A percentile compares a stretch with the other conserved stretches of the same genome.
Conservation (phyloP, 2,329 filamentous ascomycete species). For the Fusarium paranaense region DNA sequence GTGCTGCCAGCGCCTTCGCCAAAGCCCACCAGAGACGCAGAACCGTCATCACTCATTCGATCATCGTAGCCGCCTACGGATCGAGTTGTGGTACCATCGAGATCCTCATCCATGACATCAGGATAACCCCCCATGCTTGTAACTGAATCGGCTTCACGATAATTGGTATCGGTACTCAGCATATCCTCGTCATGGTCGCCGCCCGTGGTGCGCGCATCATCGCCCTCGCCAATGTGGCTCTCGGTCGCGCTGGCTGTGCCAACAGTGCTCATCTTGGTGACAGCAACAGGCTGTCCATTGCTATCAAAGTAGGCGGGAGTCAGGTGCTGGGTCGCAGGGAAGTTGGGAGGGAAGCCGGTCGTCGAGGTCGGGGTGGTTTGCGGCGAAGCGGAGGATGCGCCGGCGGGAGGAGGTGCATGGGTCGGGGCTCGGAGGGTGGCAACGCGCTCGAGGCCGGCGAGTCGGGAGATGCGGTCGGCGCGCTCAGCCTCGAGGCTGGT, state of each 20-base stretch:
- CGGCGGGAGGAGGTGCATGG: constrained; percentile 45
- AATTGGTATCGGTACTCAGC: constrained; percentile 75
- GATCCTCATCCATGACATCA: constrained; percentile 66
- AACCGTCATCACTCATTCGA: constrained; percentile 87
- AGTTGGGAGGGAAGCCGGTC: constrained; percentile 56
- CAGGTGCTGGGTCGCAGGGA: constrained; percentile 54
- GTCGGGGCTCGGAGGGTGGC: constrained; percentile 75
- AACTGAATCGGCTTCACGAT: constrained; percentile 68
- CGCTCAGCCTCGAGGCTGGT: constrained; percentile 90
- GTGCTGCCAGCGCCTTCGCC: constrained; percentile 92
- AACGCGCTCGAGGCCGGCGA: constrained; percentile 90
- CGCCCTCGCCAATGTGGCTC: constrained; percentile 70
- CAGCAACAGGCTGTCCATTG: constrained; percentile 74
- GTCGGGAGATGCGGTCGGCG: constrained; percentile 92
- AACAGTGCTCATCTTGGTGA: constrained; percentile 87
- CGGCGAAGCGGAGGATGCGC: constrained; percentile 56
- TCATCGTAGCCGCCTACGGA: constrained; percentile 69
- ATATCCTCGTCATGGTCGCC: constrained; percentile 75
- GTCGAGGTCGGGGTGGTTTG: constrained; percentile 65
- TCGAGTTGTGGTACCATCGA: constrained; percentile 57
- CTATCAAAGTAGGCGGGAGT: constrained; percentile 84
- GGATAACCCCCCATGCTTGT: constrained; percentile 63
- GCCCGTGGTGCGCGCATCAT: constrained; percentile 62
- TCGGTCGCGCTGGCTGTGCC: constrained; percentile 91
- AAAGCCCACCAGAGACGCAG: constrained; percentile 88